phyloP scores from a whole-genome alignment of 768 basidiomycete species.

The Astraeus odoratus region DNA sequence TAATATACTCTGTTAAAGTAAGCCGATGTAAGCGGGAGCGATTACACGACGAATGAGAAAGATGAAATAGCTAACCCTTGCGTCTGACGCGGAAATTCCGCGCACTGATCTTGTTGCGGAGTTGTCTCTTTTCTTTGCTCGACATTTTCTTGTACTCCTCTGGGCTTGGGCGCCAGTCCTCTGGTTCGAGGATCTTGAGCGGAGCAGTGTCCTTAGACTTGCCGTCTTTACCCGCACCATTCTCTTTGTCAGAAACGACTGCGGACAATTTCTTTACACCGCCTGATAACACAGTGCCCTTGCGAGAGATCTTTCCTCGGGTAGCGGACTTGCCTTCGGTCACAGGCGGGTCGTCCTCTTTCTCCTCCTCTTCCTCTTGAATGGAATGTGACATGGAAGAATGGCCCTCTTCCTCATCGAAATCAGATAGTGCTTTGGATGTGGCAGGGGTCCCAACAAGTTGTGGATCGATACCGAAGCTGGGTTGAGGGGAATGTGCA shows the following conservation, averaged over 20 bases:
- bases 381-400: not conserved
- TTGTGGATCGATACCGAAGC: constrained; percentile 64
- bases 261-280: constrained; percentile 59
- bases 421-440: constrained; percentile 36
- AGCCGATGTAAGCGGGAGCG: not conserved
- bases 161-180: constrained; percentile 80
- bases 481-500: constrained; percentile 22
- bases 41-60: not conserved
- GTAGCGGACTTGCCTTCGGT: constrained; percentile 36
- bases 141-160: constrained; percentile 95
- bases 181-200: constrained; percentile 32
- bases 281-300: constrained; percentile 66
- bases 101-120: constrained; percentile 95
- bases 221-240: constrained; percentile 10
- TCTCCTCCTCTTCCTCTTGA: constrained; percentile 26
- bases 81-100: constrained; percentile 91
- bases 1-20: constrained; percentile 73
- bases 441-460: constrained; percentile 61
- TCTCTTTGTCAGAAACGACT: constrained; percentile 28
- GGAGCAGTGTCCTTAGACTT: constrained; percentile 19
- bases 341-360: constrained; percentile 23
- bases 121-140: constrained; percentile 92
- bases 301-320: constrained; percentile 49
- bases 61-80: constrained; percentile 55
- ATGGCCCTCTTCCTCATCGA: constrained; percentile 28